These are phyloP conservation scores for Lodderomyces oxycetoniae DNA, from an alignment of 1,139 yeast genomes.

Conservation along the genomic window DNA sequence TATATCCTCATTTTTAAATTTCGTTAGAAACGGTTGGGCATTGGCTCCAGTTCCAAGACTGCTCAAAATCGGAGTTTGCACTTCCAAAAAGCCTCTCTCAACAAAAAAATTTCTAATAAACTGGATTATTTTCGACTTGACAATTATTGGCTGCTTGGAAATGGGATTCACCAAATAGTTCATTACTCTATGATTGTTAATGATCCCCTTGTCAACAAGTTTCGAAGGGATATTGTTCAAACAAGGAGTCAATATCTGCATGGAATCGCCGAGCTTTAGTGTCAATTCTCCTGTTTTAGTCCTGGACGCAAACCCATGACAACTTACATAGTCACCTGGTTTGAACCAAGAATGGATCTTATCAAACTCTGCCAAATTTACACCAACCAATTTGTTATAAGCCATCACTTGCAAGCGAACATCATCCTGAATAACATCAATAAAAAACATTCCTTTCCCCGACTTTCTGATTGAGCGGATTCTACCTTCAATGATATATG, in stretches of 20 bases:
- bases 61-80: slow-evolving; percentile 80
- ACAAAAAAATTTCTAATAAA: slow-evolving; percentile 56
- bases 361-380: slow-evolving; percentile 40
- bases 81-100: slow-evolving; percentile 63
- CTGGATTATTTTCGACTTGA: slow-evolving; percentile 51
- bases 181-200: slow-evolving; percentile 66
- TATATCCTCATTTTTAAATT: slow-evolving; percentile 38
- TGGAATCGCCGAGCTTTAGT: slow-evolving; percentile 49
- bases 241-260: slow-evolving; percentile 61
- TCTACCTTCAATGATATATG: slow-evolving; percentile 48
- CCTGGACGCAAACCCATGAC: slow-evolving; percentile 64
- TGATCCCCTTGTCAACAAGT: slow-evolving; percentile 49
- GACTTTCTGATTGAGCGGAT: slow-evolving; percentile 52
- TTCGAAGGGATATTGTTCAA: slow-evolving; percentile 61
- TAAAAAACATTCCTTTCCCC: slow-evolving; percentile 62
- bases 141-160: slow-evolving; percentile 45
- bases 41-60: slow-evolving; percentile 79
- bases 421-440: slow-evolving; percentile 62
- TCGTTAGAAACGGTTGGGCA: slow-evolving; percentile 76
- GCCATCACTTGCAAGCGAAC: slow-evolving; percentile 56
- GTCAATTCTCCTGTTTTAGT: slow-evolving; percentile 80
- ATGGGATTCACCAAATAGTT: slow-evolving; percentile 62
- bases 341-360: slow-evolving; percentile 44
- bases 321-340: slow-evolving; percentile 67
- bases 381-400: slow-evolving; percentile 44